Conservation (phyloP, 768 basidiomycete species). For the Chalciporus sphaerocephalus region DNA sequence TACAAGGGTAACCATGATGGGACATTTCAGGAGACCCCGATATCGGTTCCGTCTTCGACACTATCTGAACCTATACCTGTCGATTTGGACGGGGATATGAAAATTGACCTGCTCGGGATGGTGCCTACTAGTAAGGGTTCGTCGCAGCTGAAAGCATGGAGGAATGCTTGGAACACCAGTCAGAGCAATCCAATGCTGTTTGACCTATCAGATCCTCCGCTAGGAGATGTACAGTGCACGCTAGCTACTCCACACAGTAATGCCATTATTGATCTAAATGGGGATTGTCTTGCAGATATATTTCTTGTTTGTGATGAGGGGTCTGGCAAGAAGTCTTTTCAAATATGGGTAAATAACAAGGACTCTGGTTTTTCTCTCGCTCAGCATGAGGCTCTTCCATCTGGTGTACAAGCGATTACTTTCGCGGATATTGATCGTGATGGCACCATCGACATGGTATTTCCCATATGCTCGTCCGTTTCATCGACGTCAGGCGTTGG, state of each 20-base stretch:
- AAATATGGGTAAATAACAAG: slow-evolving; percentile 92
- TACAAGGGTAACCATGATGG: slow-evolving; percentile 61
- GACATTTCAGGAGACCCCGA: slow-evolving; percentile 50
- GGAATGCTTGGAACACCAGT: slow-evolving; percentile 72
- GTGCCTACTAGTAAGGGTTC: slow-evolving; percentile 38
- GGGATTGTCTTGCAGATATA: slow-evolving; percentile 93
- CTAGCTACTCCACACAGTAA: slow-evolving; percentile 91
- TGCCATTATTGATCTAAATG: slow-evolving; percentile 89
- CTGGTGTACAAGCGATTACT: slow-evolving; percentile 70
- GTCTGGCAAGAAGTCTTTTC: slow-evolving; percentile 58
- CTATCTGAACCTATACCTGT: slow-evolving; percentile 79
- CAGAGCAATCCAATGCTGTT: slow-evolving; percentile 52
- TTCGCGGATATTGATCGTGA: slow-evolving; percentile 96
- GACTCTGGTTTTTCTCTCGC: slow-evolving; percentile 67
- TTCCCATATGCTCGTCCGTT: slow-evolving; percentile 76
- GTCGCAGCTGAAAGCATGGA: slow-evolving; percentile 63
- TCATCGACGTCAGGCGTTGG: slow-evolving; percentile 69
- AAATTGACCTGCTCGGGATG: slow-evolving; percentile 80
- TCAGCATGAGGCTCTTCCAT: slow-evolving; percentile 63
- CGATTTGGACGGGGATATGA: slow-evolving; percentile 85
- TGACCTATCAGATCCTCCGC: slow-evolving; percentile 62
- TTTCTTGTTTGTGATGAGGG: slow-evolving; percentile 83
- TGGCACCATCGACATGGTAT: slow-evolving; percentile 93
- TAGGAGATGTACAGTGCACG: slow-evolving; percentile 63
- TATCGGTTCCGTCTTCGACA: slow-evolving; percentile 59